phyloP scores from a whole-genome alignment of 2,329 filamentous ascomycete species.

The Curvularia lunata region DNA sequence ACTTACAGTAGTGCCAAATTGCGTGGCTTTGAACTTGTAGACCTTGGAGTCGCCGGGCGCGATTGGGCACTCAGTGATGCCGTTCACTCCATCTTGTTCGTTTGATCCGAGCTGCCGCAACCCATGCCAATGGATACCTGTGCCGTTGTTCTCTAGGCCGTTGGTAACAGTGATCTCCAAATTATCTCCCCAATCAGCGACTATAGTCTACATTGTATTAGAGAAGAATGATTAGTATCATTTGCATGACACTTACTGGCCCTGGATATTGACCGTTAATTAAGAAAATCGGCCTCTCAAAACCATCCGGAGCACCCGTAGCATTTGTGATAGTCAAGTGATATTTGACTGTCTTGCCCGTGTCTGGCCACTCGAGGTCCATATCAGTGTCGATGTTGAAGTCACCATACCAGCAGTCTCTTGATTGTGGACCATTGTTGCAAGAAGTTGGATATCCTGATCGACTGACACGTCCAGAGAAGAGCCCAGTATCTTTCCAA shows the following conservation, averaged over 20 bases:
- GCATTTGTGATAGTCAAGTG: conserved; percentile 53
- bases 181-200: conserved; percentile 51
- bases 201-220: conserved; percentile 49
- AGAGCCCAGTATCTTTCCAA: conserved; percentile 32
- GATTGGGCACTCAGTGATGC: conserved; percentile 70
- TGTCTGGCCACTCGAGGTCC: conserved; percentile 51
- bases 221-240: neutral
- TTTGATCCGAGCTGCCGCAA: conserved; percentile 52
- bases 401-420: conserved; percentile 35
- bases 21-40: conserved; percentile 46
- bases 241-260: conserved; percentile 47
- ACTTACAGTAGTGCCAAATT: conserved; percentile 44
- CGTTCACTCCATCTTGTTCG: conserved; percentile 55
- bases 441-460: conserved; percentile 25
- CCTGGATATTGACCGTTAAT: conserved; percentile 58
- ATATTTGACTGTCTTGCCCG: conserved; percentile 53
- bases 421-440: conserved; percentile 31
- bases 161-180: conserved; percentile 50
- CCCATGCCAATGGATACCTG: conserved; percentile 61
- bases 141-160: conserved; percentile 53
- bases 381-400: conserved; percentile 54
- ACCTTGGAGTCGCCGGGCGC: conserved; percentile 58
- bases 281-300: conserved; percentile 48
- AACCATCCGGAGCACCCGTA: conserved; percentile 56
- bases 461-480: conserved; percentile 12